Evolutionary conservation across 768 basidiomycete genomes (phyloP), one percentile per base, ranked within the genome.

Genomic region (Russula emetica): DNA sequence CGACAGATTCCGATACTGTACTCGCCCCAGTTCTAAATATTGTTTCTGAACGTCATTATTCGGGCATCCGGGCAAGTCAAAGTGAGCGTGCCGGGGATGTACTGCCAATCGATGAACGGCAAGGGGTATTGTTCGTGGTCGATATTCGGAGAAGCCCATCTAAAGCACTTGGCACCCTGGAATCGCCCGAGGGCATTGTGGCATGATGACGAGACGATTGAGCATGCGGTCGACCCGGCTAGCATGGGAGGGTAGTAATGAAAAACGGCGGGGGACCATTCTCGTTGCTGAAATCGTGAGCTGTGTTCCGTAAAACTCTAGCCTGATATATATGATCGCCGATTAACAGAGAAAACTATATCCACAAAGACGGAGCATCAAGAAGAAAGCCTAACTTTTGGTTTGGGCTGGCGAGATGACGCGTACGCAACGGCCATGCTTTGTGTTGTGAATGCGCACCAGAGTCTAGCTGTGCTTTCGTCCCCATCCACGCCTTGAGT

Each of bases 401-500:
- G 83, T 67, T 78, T 82, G 20, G 79, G 77, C 58, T 78, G 74
- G 47, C 70, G 69, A 38, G 83, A 79, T 20, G 86, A 84, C 20
- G 82, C 83, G 69, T 86, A 90, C 34, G 82, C 89, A 59, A 92
- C 77, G 0, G 90, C 88, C 89, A 93, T 91, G 71, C 87, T 89
- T 22, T 83, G 78, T 28, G 91, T 86, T 8, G 91, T 92, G 74
- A 92, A 93, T 45, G 84, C 88, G 70, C 90, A 92, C 88, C 89
- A 92, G 42, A 92, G 74, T 38, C 88, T 83, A 34, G 81, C 90
- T 88, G 16, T 38, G 60, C 38, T 24, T 52, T 38, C 18, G 70
- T 71, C 3, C 69, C 70, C 74, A 9, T 75, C 75, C 13, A 58
- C 68, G 49, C 79, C 78, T 60, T 81, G 80, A n/a, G 80, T 81